Percentiles rank a stretch among this genome's conserved stretches.
phyloP scores from a whole-genome alignment of 1,284 basidiomycete genomes.

The Malassezia sp. region DNA sequence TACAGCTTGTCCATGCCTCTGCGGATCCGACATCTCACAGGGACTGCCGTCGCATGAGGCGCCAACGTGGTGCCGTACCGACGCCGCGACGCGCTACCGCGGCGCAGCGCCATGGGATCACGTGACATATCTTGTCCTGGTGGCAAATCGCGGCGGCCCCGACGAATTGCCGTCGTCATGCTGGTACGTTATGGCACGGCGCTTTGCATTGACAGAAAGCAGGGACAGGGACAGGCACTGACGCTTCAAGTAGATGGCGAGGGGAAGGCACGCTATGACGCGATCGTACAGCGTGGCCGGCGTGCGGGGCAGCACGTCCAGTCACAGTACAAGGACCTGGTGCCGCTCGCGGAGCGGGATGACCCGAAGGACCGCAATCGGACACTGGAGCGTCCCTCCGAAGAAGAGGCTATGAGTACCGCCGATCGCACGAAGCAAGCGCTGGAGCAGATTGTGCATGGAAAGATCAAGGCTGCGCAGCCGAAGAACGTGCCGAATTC shows the following conservation, averaged over 20 bases:
- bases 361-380: conserved; percentile 60
- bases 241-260: conserved; percentile 92
- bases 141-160: not conserved
- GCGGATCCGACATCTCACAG: no score
- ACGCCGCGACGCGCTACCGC: no score
- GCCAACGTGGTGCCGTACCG: no score
- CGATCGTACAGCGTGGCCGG: conserved; percentile 88
- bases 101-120: no score
- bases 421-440: conserved; percentile 81
- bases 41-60: no score
- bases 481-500: conserved; percentile 51
- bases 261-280: conserved; percentile 91
- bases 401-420: conserved; percentile 74
- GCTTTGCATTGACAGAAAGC: not conserved
- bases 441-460: conserved; percentile 80
- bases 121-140: no score
- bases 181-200: not conserved
- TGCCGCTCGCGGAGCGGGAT: conserved; percentile 77
- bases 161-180: not conserved
- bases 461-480: conserved; percentile 92
- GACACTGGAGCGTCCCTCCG: conserved; percentile 76
- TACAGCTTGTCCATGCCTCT: no score
- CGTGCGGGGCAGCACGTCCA: conserved; percentile 73
- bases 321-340: conserved; percentile 92
- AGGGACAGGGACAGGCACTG: conserved; percentile 51